Base-by-base conservation (phyloP, 306 rosid genomes). In the Corylus americana region DNA sequence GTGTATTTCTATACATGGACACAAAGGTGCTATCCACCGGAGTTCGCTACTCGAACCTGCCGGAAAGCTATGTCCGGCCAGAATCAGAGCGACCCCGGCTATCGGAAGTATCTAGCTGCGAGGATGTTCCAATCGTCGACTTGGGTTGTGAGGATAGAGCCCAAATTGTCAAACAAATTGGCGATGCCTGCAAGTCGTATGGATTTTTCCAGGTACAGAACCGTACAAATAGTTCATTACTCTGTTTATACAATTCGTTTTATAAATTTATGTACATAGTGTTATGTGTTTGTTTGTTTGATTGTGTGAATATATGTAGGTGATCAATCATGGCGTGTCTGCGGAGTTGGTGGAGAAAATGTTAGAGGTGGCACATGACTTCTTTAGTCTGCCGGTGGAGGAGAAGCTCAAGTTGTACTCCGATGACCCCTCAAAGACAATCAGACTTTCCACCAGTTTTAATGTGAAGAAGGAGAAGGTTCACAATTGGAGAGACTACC, bases 401-500 rank as follows among this genome's bases (percentile, higher is more conserved):
- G 99, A 96, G 84, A 96, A 96, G 71, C 11, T 96, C 85, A 96
- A 96, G 74, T 29, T 96, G 54, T 95, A 95, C 53, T 95, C 99
- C 0, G 97, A 95, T 8, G 99, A 95, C 37, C 97, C 99, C 0
- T 74, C 97, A 0, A 95, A 91, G 84, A 95, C 98, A 17, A 71
- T 83, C 79, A 93, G 99, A 55, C 71, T 96, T 0, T 96, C 98
- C 0, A 93, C 99, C 0, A 96, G 99, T 80, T 96, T 91, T 74
- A 93, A 96, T 55, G 89, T 96, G 9, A 90, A 74, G 0, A 96
- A 91, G 67, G 98, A 93, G 71, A 74, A 74, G 1, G 91, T 96
- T 2, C 98, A 88, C 71, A 96, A 96, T 45, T 96, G 98, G 99
- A 93, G 99, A 57, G 99, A 96, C 69, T 96, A 91, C 67, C 97